Percentiles rank a stretch among this genome's conserved stretches.
These are phyloP conservation scores for Tetrahymena borealis DNA, from an alignment of 73 alveolate species.

Conservation along the genomic window DNA sequence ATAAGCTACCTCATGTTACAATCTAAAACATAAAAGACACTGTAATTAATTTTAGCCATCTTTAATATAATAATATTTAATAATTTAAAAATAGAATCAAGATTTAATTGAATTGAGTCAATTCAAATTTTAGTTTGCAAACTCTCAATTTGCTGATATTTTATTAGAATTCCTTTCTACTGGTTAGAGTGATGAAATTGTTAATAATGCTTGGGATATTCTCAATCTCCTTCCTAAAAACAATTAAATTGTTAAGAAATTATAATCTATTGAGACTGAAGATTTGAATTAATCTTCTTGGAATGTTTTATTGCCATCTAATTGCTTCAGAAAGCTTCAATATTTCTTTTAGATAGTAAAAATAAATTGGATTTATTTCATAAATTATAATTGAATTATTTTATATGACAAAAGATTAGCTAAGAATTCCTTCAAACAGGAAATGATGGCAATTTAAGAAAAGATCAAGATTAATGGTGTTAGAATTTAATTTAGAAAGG, in stretches of 20 bases:
- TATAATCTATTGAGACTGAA: background rate
- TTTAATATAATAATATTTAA: background rate
- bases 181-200: background rate
- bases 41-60: background rate
- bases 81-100: background rate
- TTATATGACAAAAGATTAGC: background rate
- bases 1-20: background rate
- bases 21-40: background rate
- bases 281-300: background rate
- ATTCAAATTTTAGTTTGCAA: background rate
- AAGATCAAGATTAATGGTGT: background rate
- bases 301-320: background rate
- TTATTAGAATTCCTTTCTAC: background rate
- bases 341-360: background rate
- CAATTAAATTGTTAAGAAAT: background rate
- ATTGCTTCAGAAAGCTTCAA: background rate
- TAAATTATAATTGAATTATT: too few relatives aligned
- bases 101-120: background rate
- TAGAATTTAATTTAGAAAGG: background rate
- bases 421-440: background rate
- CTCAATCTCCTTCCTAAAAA: background rate
- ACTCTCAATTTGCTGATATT: background rate
- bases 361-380: too few relatives aligned
- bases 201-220: background rate
- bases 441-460: background rate